phyloP scores from a whole-genome alignment of 2,329 filamentous ascomycete species.

The Calonectria leucothoes region DNA sequence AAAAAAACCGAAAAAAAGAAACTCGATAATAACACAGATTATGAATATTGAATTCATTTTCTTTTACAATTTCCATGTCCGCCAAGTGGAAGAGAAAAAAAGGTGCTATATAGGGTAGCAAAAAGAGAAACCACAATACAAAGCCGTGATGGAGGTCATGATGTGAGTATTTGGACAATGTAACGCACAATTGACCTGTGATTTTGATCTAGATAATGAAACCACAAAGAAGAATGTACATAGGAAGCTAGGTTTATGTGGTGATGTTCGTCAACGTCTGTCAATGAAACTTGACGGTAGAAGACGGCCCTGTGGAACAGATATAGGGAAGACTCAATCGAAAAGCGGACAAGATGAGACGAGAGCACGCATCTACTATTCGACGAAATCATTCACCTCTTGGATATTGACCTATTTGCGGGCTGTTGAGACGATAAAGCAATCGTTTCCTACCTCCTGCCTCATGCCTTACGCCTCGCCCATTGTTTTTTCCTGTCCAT shows the following conservation, averaged over 20 bases:
- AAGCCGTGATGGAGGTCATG: neutral
- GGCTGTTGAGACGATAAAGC: neutral
- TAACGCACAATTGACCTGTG: neutral
- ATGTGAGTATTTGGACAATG: too few relatives aligned
- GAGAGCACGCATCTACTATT: neutral
- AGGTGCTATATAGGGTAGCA: neutral
- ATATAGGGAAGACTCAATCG: neutral
- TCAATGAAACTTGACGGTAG: neutral
- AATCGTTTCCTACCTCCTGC: neutral
- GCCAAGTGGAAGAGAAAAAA: too few relatives aligned
- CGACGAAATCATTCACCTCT: too few relatives aligned
- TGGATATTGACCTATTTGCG: neutral
- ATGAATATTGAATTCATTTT: too few relatives aligned
- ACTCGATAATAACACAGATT: too few relatives aligned
- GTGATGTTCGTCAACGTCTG: neutral
- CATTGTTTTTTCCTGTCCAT: neutral
- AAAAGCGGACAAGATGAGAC: neutral
- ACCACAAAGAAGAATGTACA: neutral
- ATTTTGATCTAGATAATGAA: neutral
- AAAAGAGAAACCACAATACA: neutral
- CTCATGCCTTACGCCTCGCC: neutral
- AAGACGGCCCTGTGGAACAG: neutral
- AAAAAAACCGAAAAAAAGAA: too few relatives aligned
- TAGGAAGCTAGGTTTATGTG: neutral
- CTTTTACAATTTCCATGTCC: too few relatives aligned